Conservation (phyloP, 768 basidiomycete species). For the Pulveroboletus ravenelii region DNA sequence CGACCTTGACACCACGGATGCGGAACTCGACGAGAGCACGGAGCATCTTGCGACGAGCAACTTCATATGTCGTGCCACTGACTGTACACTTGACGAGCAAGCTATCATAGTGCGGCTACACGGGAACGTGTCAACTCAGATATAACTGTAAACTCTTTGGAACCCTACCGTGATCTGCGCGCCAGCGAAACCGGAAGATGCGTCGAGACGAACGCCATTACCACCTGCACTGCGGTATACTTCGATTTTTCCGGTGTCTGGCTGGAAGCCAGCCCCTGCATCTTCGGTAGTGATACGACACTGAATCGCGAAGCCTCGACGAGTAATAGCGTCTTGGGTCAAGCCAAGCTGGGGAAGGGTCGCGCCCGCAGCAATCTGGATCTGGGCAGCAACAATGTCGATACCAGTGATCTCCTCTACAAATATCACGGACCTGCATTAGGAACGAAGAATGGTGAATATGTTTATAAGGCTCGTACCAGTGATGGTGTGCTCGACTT, state of each 20-base stretch:
- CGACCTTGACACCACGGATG: constrained; percentile 94
- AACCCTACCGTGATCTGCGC: constrained; percentile 89
- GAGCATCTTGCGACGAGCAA: constrained; percentile 98
- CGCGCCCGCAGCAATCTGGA: constrained; percentile 99
- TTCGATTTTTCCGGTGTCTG: constrained; percentile 98
- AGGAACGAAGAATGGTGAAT: neutral
- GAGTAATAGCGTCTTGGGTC: constrained; percentile 91
- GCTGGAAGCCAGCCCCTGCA: constrained; percentile 87
- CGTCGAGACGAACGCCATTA: constrained; percentile 95
- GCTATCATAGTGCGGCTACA: constrained; percentile 94
- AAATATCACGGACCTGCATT: neutral
- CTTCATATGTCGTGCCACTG: constrained; percentile 96
- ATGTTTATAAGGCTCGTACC: constrained; percentile 43
- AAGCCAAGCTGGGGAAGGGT: constrained; percentile 92
- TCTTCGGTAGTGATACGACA: constrained; percentile 99
- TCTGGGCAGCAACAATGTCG: constrained; percentile 98
- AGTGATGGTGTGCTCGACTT: constrained; percentile 99
- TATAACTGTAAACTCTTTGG: neutral
- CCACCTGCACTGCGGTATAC: constrained; percentile 99
- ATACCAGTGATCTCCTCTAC: constrained; percentile 99
- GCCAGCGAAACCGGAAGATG: constrained; percentile 95
- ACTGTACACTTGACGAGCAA: constrained; percentile 95
- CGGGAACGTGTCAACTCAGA: neutral
- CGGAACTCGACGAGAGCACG: constrained; percentile 99
- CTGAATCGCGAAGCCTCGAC: constrained; percentile 96